Evolutionary conservation across 2,329 filamentous ascomycete genomes (phyloP).

Genomic region (Aspergillus spinulosporus): DNA sequence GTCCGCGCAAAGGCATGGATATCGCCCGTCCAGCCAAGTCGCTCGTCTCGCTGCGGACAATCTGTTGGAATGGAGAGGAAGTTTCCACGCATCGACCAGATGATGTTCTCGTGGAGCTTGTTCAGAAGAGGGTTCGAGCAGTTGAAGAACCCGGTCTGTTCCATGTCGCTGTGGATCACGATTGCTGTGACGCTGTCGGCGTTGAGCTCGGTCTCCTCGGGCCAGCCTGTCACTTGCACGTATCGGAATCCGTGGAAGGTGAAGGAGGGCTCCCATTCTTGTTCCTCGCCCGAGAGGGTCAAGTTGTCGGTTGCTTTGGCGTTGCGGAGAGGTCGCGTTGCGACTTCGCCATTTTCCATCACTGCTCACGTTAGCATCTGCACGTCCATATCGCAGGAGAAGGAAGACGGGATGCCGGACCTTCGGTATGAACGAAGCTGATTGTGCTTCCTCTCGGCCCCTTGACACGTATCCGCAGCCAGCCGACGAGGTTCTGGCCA

Average conservation of each 20-base stretch:
- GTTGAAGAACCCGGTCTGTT: constrained; percentile 49
- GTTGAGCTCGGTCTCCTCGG: constrained; percentile 18
- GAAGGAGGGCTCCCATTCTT: constrained; percentile 49
- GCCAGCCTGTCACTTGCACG: constrained; percentile 51
- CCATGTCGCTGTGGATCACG: constrained; percentile 55
- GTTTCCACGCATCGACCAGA: constrained; percentile 61
- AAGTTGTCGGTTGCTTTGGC: constrained; percentile 16
- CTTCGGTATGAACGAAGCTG: constrained; percentile 29
- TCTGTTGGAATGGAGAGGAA: constrained; percentile 60
- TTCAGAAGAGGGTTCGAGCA: constrained; percentile 54
- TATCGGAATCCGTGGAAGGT: constrained; percentile 57
- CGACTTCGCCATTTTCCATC: constrained; percentile 43
- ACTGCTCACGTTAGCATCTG: constrained; percentile 42
- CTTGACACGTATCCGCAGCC: constrained; percentile 40
- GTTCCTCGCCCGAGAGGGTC: constrained; percentile 16
- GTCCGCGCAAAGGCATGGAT: constrained; percentile 48
- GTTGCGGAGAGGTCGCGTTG: constrained; percentile 39
- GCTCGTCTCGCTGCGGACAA: constrained; percentile 58
- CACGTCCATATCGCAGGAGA: not conserved
- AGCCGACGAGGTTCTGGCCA: constrained; percentile 60
- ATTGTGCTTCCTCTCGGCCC: constrained; percentile 23
- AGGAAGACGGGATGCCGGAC: constrained; percentile 40
- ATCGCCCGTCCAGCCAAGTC: constrained; percentile 57
- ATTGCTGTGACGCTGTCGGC: constrained; percentile 33
- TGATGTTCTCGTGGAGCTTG: constrained; percentile 54